Evolutionary conservation across 768 basidiomycete species (phyloP).

Genomic region (Psilocybe subaeruginosa): DNA sequence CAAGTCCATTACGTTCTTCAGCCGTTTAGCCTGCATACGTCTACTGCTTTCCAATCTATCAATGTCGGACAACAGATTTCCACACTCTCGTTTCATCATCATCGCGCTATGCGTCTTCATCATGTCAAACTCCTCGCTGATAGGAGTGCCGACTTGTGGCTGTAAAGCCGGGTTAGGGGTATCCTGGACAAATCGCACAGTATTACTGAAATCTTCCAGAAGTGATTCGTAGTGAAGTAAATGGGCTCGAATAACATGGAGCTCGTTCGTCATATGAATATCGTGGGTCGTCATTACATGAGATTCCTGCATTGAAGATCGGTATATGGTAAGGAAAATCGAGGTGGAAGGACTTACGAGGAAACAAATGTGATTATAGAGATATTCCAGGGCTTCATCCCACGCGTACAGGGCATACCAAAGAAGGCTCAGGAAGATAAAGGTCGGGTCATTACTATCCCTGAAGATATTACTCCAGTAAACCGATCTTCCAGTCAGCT

Average conservation of each 20-base stretch:
- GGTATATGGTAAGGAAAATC: background rate
- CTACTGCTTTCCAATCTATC: slow-evolving; percentile 45
- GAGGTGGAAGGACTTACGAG: slow-evolving; percentile 31
- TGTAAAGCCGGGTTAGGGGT: slow-evolving; percentile 53
- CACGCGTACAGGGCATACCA: slow-evolving; percentile 68
- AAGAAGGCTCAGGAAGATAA: slow-evolving; percentile 51
- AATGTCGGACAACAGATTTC: slow-evolving; percentile 51
- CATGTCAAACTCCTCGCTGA: slow-evolving; percentile 6
- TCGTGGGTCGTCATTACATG: slow-evolving; percentile 41
- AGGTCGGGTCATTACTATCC: slow-evolving; percentile 51
- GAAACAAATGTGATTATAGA: slow-evolving; percentile 53
- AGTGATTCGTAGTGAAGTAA: slow-evolving; percentile 57
- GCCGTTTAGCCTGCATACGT: slow-evolving; percentile 42
- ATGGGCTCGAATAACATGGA: slow-evolving; percentile 61
- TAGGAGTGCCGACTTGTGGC: background rate
- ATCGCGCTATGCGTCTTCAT: slow-evolving; percentile 9
- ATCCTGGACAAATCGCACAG: slow-evolving; percentile 49
- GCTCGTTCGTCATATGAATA: slow-evolving; percentile 49
- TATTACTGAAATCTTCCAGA: slow-evolving; percentile 54
- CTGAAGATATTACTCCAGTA: slow-evolving; percentile 49
- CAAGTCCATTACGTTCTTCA: slow-evolving; percentile 56
- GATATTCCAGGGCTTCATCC: slow-evolving; percentile 57
- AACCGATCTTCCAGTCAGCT: slow-evolving; percentile 41
- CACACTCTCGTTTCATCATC: slow-evolving; percentile 45
- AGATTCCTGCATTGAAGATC: slow-evolving; percentile 40